phyloP scores from a whole-genome alignment of 1,139 yeast species.

The Debaryomyces sp. region DNA sequence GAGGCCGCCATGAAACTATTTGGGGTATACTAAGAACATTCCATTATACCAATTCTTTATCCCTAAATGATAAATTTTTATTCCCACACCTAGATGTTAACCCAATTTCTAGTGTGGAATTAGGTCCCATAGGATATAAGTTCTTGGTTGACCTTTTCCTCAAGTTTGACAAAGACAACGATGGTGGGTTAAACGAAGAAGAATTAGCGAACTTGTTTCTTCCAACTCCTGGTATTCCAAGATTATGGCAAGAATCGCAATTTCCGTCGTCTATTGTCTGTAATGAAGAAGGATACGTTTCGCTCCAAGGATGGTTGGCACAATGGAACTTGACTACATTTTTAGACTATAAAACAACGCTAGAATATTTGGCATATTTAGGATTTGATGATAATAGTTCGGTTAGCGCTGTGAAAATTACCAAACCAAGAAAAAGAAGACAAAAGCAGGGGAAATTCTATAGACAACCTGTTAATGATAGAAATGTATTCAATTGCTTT shows the following conservation, averaged over 20 bases:
- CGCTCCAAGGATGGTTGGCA: conserved; percentile 97
- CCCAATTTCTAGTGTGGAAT: conserved; percentile 77
- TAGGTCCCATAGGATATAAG: conserved; percentile 91
- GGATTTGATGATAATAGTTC: conserved; percentile 70
- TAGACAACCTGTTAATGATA: conserved; percentile 71
- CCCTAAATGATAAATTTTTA: conserved; percentile 75
- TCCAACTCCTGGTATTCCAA: conserved; percentile 93
- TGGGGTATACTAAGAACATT: conserved; percentile 92
- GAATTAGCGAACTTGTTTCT: conserved; percentile 71
- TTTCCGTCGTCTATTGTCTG: conserved; percentile 89
- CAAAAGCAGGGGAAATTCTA: conserved; percentile 66
- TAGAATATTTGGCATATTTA: conserved; percentile 84
- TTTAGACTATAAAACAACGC: conserved; percentile 77
- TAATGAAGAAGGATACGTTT: conserved; percentile 85
- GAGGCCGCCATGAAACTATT: conserved; percentile 92
- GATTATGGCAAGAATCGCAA: conserved; percentile 78
- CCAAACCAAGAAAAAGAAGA: conserved; percentile 74
- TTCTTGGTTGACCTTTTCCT: conserved; percentile 88
- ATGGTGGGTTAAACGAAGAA: conserved; percentile 82
- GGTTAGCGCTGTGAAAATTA: conserved; percentile 71
- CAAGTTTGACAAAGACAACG: conserved; percentile 89
- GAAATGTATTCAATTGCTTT: conserved; percentile 90
- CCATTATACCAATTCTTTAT: conserved; percentile 88
- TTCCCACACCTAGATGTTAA: conserved; percentile 82
- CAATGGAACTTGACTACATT: conserved; percentile 98